Evolutionary conservation across 345 rosid genomes (phyloP).

Genomic region (Balakata baccata): DNA sequence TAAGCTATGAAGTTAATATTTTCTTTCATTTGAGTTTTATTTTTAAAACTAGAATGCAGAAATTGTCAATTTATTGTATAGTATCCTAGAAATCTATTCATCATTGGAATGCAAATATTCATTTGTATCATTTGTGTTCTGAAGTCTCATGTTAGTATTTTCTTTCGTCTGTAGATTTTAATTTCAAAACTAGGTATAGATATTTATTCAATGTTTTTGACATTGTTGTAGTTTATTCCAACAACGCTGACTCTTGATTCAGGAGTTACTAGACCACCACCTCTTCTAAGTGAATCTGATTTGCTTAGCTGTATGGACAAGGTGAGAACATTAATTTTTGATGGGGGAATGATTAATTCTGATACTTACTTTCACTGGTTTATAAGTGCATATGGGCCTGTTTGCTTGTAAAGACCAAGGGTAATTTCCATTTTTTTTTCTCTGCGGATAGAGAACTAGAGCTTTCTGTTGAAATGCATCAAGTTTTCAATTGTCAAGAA

Average conservation of each 20-base stretch:
- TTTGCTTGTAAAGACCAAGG: neutral
- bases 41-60: conserved; percentile 12
- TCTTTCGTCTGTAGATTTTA: neutral
- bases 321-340: conserved; percentile 41
- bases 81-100: neutral
- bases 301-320: conserved; percentile 93
- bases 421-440: neutral
- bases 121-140: neutral
- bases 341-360: neutral
- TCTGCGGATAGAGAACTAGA: neutral
- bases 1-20: neutral
- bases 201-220: conserved; percentile 26
- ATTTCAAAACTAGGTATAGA: conserved; percentile 16
- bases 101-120: neutral
- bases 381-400: neutral
- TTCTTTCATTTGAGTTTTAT: conserved; percentile 1
- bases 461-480: neutral
- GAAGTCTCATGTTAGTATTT: neutral
- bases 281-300: conserved; percentile 90
- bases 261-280: conserved; percentile 92
- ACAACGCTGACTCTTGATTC: conserved; percentile 80
- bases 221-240: conserved; percentile 69
- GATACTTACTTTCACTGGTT: conserved; percentile 2
- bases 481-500: neutral
- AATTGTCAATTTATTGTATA: neutral